Percentiles rank a stretch among this genome's conserved stretches.
These are phyloP conservation scores for Euphorbia peplus DNA, from an alignment of 345 rosid genomes.

Conservation along the genomic window DNA sequence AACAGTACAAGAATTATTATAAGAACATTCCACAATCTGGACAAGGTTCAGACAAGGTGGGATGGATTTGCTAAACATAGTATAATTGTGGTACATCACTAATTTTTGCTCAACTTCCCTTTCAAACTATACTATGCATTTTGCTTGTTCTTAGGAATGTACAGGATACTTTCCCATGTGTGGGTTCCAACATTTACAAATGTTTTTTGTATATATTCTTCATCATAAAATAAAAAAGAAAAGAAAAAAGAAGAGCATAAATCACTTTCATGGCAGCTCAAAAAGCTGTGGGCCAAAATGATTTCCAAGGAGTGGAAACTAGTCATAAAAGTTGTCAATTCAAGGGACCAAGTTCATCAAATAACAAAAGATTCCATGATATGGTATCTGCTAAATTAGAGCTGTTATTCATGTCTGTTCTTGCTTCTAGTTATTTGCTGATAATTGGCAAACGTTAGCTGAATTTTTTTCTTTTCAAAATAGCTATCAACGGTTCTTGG, in stretches of 20 bases:
- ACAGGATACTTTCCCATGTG: background rate
- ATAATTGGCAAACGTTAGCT: too few species aligned
- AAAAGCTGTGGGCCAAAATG: slow-evolving; percentile 6
- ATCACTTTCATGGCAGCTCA: background rate
- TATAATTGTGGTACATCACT: background rate
- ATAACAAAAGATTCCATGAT: background rate
- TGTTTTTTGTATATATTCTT: background rate
- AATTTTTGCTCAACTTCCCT: background rate
- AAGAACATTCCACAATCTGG: slow-evolving; percentile 54
- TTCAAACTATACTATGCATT: background rate
- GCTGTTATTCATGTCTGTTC: too few species aligned
- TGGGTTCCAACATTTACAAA: slow-evolving; percentile 1
- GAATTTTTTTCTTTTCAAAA: too few species aligned
- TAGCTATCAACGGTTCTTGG: too few species aligned
- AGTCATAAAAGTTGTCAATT: background rate
- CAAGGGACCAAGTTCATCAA: background rate
- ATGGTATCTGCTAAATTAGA: background rate
- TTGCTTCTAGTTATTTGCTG: too few species aligned
- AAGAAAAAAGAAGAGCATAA: background rate
- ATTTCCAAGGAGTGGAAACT: background rate
- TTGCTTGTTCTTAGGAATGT: slow-evolving; percentile 34
- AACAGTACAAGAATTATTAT: slow-evolving; percentile 58
- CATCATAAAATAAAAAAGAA: background rate
- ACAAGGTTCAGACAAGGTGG: slow-evolving; percentile 48
- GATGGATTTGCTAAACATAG: background rate